Evolutionary conservation across 768 basidiomycete species (phyloP), one percentile per base, ranked within the genome.

Genomic region (Candolleomyces efflorescens): DNA sequence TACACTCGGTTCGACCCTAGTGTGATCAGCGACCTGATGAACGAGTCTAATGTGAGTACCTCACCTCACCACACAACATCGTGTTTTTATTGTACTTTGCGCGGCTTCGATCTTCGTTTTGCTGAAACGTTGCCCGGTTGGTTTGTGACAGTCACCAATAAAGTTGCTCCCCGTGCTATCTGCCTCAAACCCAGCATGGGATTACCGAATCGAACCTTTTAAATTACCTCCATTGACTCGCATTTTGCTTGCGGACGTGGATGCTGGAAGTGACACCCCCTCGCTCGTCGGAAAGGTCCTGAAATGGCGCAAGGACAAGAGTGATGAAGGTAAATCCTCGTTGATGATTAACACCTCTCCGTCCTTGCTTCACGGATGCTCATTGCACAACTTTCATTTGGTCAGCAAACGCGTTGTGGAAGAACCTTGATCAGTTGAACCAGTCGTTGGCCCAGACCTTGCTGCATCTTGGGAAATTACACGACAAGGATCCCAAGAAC

Each of bases 261-360:
- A 97, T 65, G 93, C 91, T 9, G 97, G 97, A 10, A 95, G 91
- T 63, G 92, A 98, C 65, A 98, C 97, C 1, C 97, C 97, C 1
- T 92, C 92, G 43, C 83, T 98, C 43, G 94, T 95, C 11, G 85
- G 92, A 27, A 87, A 92, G 70, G 97, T 99, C 3, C 73, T 97
- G 61, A 86, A 85, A 64, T 98, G 96, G 96, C 82, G 91, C 44
- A 82, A 84, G 64, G 82, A 85, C 44, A 78, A 87, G 46, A 70
- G 75, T 13, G 75, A 72, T 32, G 74, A 83, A 69, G 87, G 91
- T 84, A 61, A 54, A 62, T 55, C 41, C 59, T 53, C 24, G 50
- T 27, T 37, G 11, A 32, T 2, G 1, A 32, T 38, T 10, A 5
- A 12, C 36, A 11, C 43, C 20, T 41, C 54, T 32, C 10, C 51